Evolutionary conservation across 2,329 filamentous ascomycete species (phyloP), one percentile per base, ranked within the genome.

Genomic region (Trichoderma koningii): DNA sequence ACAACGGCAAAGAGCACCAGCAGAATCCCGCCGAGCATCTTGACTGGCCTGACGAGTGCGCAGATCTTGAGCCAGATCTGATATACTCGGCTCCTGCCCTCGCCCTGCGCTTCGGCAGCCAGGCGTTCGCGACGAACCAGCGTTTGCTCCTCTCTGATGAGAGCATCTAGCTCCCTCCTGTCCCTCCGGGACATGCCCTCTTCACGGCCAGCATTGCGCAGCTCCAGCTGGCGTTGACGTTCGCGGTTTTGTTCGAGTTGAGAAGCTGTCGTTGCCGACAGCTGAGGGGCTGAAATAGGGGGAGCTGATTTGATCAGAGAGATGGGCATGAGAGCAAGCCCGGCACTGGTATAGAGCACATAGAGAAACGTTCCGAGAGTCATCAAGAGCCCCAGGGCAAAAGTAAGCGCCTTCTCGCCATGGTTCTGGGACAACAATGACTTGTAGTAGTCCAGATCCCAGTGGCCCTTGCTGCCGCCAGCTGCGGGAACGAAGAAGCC

Each of bases 401-500:
- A 99, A 0, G 92, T 94, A 60, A 99, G 81, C 0, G 94, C 93
- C 74, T 95, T 92, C 77, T 98, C 94, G 66, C 93, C 93, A 76
- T 93, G 91, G 74, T 96, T 97, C 55, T 77, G 74, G 1, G 89
- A 82, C 53, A 98, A 80, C 12, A 98, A 81, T 63, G 87, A 86
- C 79, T 91, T 94, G 85, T 97, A 97, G 77, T 93, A 98, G 77
- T 97, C 94, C 65, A 97, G 82, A 71, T 97, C 92, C 72, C 89
- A 83, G 73, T 92, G 87, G 45, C 84, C 84, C 56, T 87, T 86
- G 45, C 82, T 82, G 68, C 88, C 83, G 66, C 87, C 90, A 5
- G 91, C 89, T 5, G 92, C 87, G 0, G 95, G 95, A 0, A 96
- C 88, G 76, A 99, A 97, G 81, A 98, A 97, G 50, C 95, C 95